Percentiles rank a stretch among this genome's conserved stretches.
Conservation (phyloP, 352 stramenopile species). For the Halophytophthora batemanensis region DNA sequence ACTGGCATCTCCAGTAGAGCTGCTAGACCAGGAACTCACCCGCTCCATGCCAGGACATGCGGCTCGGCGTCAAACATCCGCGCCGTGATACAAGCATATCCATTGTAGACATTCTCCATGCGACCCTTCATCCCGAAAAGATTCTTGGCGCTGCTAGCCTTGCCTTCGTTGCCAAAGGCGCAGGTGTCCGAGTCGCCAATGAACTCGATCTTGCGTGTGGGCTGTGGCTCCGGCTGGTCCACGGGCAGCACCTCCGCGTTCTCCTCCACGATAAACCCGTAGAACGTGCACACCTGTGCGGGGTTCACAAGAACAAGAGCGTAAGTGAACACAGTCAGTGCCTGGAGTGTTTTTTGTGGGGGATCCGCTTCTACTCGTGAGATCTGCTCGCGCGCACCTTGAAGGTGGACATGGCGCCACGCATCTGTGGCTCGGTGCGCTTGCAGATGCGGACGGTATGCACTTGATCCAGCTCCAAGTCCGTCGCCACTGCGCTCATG, state of each 20-base stretch:
- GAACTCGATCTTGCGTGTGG: slow-evolving; percentile 72
- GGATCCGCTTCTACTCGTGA: no score
- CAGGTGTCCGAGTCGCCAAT: slow-evolving; percentile 85
- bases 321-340: neutral
- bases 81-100: slow-evolving; percentile 77
- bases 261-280: slow-evolving; percentile 82
- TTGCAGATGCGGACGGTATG: slow-evolving; percentile 77
- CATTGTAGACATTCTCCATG: slow-evolving; percentile 89
- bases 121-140: slow-evolving; percentile 85
- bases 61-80: slow-evolving; percentile 84
- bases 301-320: neutral
- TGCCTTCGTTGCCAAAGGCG: slow-evolving; percentile 84
- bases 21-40: slow-evolving; percentile 29
- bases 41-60: slow-evolving; percentile 84
- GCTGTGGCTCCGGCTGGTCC: slow-evolving; percentile 29
- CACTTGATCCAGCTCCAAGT: slow-evolving; percentile 46
- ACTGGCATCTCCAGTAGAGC: neutral
- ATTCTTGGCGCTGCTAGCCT: slow-evolving; percentile 63
- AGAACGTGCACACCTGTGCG: slow-evolving; percentile 80
- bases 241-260: slow-evolving; percentile 57
- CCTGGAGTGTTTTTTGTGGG: neutral
- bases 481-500: slow-evolving; percentile 43
- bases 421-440: slow-evolving; percentile 83
- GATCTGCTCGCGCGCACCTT: slow-evolving; percentile 36
- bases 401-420: slow-evolving; percentile 82